Conservation (phyloP, 1,284 basidiomycete genomes). For the Earliella scabrosa region DNA sequence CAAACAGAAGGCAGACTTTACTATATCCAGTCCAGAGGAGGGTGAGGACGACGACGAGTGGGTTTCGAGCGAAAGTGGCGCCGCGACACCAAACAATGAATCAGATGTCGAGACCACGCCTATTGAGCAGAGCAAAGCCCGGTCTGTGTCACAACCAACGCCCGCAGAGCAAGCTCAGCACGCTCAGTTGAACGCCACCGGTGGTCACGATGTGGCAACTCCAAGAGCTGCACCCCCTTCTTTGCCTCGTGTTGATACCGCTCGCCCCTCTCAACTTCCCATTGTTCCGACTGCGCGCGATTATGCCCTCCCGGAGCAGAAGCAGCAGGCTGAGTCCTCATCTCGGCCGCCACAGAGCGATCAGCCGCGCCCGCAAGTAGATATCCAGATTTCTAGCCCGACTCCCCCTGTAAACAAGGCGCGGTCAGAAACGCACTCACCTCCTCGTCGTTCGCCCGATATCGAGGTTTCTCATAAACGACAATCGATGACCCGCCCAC, state of each 20-base stretch:
- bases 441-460: slow-evolving; percentile 41
- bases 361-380: slow-evolving; percentile 23
- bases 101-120: slow-evolving; percentile 47
- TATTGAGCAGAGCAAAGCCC: slow-evolving; percentile 26
- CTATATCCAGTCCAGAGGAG: slow-evolving; percentile 53
- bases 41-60: slow-evolving; percentile 72
- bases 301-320: slow-evolving; percentile 18
- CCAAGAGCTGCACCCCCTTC: slow-evolving; percentile 37
- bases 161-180: slow-evolving; percentile 9
- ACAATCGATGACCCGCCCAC: slow-evolving; percentile 55
- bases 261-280: slow-evolving; percentile 29
- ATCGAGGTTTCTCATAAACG: slow-evolving; percentile 32
- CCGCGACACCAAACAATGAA: slow-evolving; percentile 60
- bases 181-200: slow-evolving; percentile 25
- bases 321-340: slow-evolving; percentile 6
- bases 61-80: slow-evolving; percentile 77
- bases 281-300: slow-evolving; percentile 26
- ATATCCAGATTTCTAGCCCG: slow-evolving; percentile 31
- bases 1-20: slow-evolving; percentile 60
- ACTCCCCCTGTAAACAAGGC: slow-evolving; percentile 35
- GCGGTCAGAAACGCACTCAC: slow-evolving; percentile 46
- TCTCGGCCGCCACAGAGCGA: slow-evolving; percentile 23
- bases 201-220: slow-evolving; percentile 34
- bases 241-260: slow-evolving; percentile 39
- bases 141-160: slow-evolving; percentile 17